Conservation (phyloP, 2,329 filamentous ascomycete genomes). For the Pseudogymnoascus sp. region DNA sequence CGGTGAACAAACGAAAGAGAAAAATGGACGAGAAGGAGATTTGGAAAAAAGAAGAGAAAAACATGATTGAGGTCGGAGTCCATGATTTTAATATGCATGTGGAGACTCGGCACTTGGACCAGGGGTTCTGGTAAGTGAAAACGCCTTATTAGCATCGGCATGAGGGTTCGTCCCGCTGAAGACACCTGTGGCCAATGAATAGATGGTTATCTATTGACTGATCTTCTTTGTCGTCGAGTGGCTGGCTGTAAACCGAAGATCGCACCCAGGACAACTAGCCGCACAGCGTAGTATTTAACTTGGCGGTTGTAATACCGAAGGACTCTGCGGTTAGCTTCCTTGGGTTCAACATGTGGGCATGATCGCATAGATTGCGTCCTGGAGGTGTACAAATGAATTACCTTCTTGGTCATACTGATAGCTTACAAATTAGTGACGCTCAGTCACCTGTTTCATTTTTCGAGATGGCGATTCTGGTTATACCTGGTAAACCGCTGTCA, state of each 20-base stretch:
- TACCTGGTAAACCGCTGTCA: background rate
- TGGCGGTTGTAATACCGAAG: background rate
- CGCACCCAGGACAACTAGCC: background rate
- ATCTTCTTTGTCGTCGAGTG: background rate
- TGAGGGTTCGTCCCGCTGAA: background rate
- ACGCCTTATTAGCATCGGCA: background rate
- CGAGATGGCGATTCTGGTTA: background rate
- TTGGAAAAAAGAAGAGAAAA: background rate
- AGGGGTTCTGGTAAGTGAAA: background rate
- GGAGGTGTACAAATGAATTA: background rate
- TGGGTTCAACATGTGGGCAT: background rate
- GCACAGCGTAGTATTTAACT: background rate
- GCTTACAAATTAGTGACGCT: background rate
- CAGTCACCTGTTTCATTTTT: background rate
- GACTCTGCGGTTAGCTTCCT: background rate
- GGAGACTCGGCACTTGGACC: background rate
- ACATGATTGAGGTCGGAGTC: background rate
- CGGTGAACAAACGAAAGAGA: background rate
- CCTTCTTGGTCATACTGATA: background rate
- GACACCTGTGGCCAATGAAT: background rate
- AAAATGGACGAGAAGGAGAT: no score
- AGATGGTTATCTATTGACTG: background rate
- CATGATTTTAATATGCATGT: background rate
- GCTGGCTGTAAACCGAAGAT: constrained; percentile 2
- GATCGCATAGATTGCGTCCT: background rate